Base-by-base conservation (phyloP, 257 asterid species). In the Sherardia arvensis region DNA sequence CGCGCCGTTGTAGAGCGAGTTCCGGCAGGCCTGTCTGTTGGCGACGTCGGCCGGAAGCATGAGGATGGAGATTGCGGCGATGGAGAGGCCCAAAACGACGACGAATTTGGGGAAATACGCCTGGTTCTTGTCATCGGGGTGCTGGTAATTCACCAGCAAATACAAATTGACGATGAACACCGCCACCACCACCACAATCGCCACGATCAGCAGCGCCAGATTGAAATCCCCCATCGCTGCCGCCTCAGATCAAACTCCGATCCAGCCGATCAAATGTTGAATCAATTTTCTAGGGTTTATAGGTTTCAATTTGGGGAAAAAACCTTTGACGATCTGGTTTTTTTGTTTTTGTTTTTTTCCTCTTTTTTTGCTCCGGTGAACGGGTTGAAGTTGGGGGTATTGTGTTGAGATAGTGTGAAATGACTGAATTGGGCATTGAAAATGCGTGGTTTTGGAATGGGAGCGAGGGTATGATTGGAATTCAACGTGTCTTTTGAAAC, bases 31-130 rank as follows among this genome's bases (percentile, higher is more conserved):
- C 77, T 90, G 96, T 73, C 96, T 84, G 28, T 93, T 93, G 0
- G 99, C 99, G 8, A 93, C 97, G 60, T 93, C 99, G 0, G 97
- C 99, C 7, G 99, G 99, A 5, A 93, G 85, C 99, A 93, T 93
- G 29, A 90, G 78, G 54, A 93, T 93, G 14, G 99, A 93, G 77
- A 93, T 90, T 17, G 97, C 97, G 11, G 99, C 97, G 36, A 93
- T 67, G 57, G 99, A 83, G 54, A 93, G 94, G 23, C 99, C 99
- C 73, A 93, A 77, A 64, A 93, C 90, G 74, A 93, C 99, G 43
- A 93, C 99, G 63, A 93, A 76, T 80, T 93, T 93, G 64, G 97
- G 99, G 72, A 93, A 87, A 74, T 93, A 93, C 3, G 99, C 99
- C 77, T 93, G 99, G 75, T 93, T 93, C n/a, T 34, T 85, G 65